These are phyloP conservation scores for Jatropha multifida DNA, from an alignment of 441 rosid species.

Conservation along the genomic window DNA sequence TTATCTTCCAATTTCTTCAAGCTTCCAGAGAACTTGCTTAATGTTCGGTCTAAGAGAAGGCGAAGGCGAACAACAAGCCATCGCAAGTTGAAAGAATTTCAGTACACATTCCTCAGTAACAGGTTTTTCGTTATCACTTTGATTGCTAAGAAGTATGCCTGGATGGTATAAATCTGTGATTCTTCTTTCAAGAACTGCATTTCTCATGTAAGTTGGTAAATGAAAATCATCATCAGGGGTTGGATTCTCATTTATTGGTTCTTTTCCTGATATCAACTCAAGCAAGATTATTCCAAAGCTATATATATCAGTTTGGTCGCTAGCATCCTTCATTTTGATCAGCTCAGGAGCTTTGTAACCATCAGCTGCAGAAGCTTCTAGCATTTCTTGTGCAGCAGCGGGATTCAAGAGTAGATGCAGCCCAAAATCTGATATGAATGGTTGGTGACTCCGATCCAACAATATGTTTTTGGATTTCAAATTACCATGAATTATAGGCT, in stretches of 20 bases:
- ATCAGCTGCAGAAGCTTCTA: conserved; percentile 62
- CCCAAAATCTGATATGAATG: conserved; percentile 68
- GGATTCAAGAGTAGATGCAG: conserved; percentile 68
- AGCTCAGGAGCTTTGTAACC: conserved; percentile 95
- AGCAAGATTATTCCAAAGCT: conserved; percentile 78
- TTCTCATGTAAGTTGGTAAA: conserved; percentile 61
- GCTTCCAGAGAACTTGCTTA: conserved; percentile 62
- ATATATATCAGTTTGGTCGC: conserved; percentile 65
- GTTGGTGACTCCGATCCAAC: conserved; percentile 50
- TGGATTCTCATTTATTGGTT: conserved; percentile 61
- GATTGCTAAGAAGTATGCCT: conserved; percentile 42
- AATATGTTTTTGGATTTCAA: conserved; percentile 79
- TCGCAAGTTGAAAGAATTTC: conserved; percentile 69
- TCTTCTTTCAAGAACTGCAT: conserved; percentile 60
- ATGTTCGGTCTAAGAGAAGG: conserved; percentile 77
- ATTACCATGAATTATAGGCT: conserved; percentile 73
- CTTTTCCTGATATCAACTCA: conserved; percentile 75
- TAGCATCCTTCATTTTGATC: conserved; percentile 77
- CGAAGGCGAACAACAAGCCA: conserved; percentile 85
- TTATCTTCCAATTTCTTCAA: conserved; percentile 58
- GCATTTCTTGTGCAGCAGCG: conserved; percentile 69
- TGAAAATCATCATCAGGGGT: conserved; percentile 59
- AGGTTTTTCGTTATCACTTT: conserved; percentile 24
- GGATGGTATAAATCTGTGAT: conserved; percentile 68
- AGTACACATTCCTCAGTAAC: conserved; percentile 59